Base-by-base conservation (phyloP, 2,329 filamentous ascomycete species). In the Raffaelea albimanens region DNA sequence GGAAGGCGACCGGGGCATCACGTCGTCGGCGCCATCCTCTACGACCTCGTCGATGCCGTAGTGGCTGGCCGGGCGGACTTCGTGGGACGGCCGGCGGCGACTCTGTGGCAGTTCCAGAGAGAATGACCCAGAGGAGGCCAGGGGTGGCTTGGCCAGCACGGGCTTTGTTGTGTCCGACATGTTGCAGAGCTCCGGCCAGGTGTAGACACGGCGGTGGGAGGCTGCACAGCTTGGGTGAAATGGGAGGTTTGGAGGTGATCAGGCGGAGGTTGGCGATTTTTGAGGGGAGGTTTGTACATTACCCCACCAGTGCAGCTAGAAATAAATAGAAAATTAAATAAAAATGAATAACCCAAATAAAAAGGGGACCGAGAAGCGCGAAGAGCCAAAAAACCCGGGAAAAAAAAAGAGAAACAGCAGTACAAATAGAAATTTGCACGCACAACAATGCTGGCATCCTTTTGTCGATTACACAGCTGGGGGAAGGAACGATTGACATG, bases 21-120 rank as follows among this genome's bases (percentile, higher is more conserved):
- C 59, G 19, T 59, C 61, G 31, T 64, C 60, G 25, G 61, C 61
- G 51, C 66, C 64, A 50, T 78, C 74, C 60, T 83, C 79, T 45
- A 83, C 73, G 16, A 83, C 77, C 41, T 77, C 79, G 58, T 83
- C 80, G 56, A 83, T 83, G 52, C 78, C 78, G 53, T 78, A 77
- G 59, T 75, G 71, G 49, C 67, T 68, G 23, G 80, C 77, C 42
- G 73, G 68, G 51, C 52, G 47, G 8, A 45, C 13, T 4, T 44
- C 11, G 14, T 46, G 50, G n/a, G 22, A 23, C 13, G 22, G 20
- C 11, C 76, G 75, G 25, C 76, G 74, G 43, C 78, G 75, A 54
- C 79, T 80, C 58, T 82, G 76, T 61, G 82, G 78, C 57, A 82
- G 75, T 54, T 82, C 78, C 60, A 53, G 21, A 4, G 53, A 55